These are phyloP conservation scores for Pulveroboletus sp. DNA, from an alignment of 768 basidiomycete species.

Conservation along the genomic window DNA sequence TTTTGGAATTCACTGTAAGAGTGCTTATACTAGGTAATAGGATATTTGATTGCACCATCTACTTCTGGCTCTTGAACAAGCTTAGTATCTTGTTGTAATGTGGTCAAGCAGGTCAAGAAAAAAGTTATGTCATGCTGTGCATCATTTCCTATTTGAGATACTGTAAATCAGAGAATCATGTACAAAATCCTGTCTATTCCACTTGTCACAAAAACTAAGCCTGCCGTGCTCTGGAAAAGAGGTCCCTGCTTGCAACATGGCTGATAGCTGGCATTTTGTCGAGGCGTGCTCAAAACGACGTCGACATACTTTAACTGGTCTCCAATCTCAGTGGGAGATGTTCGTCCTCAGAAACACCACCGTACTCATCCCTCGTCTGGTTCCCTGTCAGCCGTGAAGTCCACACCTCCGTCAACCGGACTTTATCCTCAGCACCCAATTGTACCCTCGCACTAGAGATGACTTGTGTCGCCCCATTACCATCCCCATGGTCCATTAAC, in stretches of 20 bases:
- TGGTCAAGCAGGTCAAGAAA: too few relatives aligned
- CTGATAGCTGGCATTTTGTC: background rate
- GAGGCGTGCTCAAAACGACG: background rate
- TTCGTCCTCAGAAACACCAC: constrained; percentile 8
- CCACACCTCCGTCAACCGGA: constrained; percentile 36
- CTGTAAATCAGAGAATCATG: too few relatives aligned
- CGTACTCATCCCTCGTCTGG: constrained; percentile 9
- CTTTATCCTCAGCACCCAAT: constrained; percentile 26
- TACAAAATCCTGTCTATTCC: background rate
- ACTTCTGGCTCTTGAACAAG: too few relatives aligned
- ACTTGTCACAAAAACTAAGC: background rate
- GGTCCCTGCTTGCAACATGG: background rate
- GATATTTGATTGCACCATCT: too few relatives aligned
- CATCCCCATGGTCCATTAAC: constrained; percentile 39
- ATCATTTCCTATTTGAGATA: too few relatives aligned
- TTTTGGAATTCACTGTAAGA: too few relatives aligned
- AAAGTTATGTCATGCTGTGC: too few relatives aligned
- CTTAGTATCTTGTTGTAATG: too few relatives aligned
- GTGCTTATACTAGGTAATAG: too few relatives aligned
- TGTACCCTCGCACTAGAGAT: constrained; percentile 32
- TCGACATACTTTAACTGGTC: background rate
- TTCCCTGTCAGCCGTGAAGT: constrained; percentile 14
- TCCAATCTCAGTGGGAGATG: constrained; percentile 15
- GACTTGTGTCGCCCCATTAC: constrained; percentile 36
- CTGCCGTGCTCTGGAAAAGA: background rate